Conservation (phyloP, 2,329 filamentous ascomycete species). For the Waltergamsia citrina region DNA sequence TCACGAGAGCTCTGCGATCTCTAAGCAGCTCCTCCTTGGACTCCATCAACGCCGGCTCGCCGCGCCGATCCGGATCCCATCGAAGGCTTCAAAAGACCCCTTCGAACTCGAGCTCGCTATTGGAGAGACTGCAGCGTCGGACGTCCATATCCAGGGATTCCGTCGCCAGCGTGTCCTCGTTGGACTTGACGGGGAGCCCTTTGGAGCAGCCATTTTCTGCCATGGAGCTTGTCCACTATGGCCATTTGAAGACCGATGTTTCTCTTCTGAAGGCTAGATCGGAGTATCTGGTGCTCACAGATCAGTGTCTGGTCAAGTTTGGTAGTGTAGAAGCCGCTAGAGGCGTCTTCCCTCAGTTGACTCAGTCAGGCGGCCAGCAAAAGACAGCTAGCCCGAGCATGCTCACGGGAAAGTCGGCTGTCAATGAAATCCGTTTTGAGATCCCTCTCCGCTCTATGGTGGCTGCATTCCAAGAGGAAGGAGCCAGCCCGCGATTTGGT, state of each 20-base stretch:
- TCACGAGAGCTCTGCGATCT: conserved; percentile 26
- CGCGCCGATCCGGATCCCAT: conserved; percentile 19
- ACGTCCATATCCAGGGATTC: conserved; percentile 28
- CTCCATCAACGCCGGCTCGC: conserved; percentile 18
- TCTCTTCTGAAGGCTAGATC: conserved; percentile 37
- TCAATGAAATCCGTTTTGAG: conserved; percentile 29
- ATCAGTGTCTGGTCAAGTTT: conserved; percentile 40
- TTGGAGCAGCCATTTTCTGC: conserved; percentile 20
- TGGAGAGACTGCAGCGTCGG: conserved; percentile 30
- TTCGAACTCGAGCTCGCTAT: conserved; percentile 28
- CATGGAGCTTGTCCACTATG: conserved; percentile 33
- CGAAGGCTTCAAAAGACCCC: conserved; percentile 26
- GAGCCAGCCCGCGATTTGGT: conserved; percentile 36
- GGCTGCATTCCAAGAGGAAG: conserved; percentile 42
- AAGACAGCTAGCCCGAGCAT: conserved; percentile 12
- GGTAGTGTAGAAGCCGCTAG: conserved; percentile 35
- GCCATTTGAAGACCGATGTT: conserved; percentile 38
- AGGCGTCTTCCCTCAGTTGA: conserved; percentile 35
- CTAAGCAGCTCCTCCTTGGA: conserved; percentile 30
- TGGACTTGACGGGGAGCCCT: conserved; percentile 15
- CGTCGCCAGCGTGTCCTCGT: conserved; percentile 16
- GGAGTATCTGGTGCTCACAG: conserved; percentile 42
- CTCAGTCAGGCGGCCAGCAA: conserved; percentile 11
- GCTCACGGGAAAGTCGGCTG: conserved; percentile 19
- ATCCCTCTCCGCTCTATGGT: conserved; percentile 42